phyloP scores from a whole-genome alignment of 1,284 basidiomycete species.

The Pseudozyma flocculosa region DNA sequence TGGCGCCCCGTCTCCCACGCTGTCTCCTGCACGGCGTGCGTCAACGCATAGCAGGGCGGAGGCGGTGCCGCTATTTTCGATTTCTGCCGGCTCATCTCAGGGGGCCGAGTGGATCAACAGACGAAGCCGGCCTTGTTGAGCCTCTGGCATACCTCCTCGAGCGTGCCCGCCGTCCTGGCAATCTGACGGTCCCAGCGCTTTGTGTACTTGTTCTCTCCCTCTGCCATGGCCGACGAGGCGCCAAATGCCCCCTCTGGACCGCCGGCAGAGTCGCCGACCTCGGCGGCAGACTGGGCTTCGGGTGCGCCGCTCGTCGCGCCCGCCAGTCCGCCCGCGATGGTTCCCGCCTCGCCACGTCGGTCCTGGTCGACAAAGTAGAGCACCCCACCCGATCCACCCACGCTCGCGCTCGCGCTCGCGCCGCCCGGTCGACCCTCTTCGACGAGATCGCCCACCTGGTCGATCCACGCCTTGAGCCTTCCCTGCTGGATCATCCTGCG shows the following conservation, averaged over 20 bases:
- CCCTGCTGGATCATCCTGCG: conserved; percentile 95
- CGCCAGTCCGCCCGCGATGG: conserved; percentile 27
- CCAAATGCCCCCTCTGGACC: conserved; percentile 8
- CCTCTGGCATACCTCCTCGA: conserved; percentile 38
- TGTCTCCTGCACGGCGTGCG: no score
- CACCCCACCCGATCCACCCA: conserved; percentile 63
- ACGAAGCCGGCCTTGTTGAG: conserved; percentile 16
- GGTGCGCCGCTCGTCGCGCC: conserved; percentile 16
- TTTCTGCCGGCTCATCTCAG: no score
- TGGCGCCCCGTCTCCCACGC: no score
- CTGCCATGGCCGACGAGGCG: neutral
- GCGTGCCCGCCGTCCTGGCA: conserved; percentile 21
- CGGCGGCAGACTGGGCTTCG: conserved; percentile 5
- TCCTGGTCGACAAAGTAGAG: conserved; percentile 80
- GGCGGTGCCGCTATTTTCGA: no score
- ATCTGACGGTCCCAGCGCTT: conserved; percentile 42
- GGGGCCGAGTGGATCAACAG: no score
- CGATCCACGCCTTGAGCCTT: conserved; percentile 82
- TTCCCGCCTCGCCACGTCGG: conserved; percentile 20
- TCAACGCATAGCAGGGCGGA: no score
- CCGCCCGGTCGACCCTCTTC: no score
- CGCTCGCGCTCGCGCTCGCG: no score
- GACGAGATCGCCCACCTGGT: conserved; percentile 68
- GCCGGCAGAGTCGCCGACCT: conserved; percentile 4
- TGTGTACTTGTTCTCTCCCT: conserved; percentile 27